Percentiles rank a stretch among this genome's conserved stretches.
Evolutionary conservation across 352 stramenopile genomes (phyloP).

Genomic region (Phytophthora quininea): DNA sequence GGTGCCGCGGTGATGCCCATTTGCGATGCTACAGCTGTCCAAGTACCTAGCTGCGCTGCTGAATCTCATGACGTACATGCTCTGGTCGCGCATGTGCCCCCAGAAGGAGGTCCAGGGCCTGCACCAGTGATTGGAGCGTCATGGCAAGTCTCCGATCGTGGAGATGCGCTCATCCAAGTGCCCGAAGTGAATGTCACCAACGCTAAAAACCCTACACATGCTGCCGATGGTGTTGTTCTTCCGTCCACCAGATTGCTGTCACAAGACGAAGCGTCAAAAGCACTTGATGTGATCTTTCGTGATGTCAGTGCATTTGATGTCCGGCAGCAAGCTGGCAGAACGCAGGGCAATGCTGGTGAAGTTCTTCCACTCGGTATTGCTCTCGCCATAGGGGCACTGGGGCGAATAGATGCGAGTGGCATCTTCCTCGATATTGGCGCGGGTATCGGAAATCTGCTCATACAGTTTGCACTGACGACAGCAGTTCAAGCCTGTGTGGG

Average conservation of each 20-base stretch:
- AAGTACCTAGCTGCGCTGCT: too few species aligned
- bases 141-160: too few species aligned
- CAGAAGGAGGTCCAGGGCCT: too few species aligned
- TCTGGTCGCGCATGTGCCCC: too few species aligned
- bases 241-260: not conserved
- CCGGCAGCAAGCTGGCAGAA: slow-evolving; percentile 1
- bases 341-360: slow-evolving; percentile 1
- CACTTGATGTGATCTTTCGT: slow-evolving; percentile 3
- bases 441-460: slow-evolving; percentile 11
- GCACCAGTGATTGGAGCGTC: too few species aligned
- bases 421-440: slow-evolving; percentile 14
- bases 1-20: too few species aligned
- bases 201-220: not conserved
- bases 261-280: not conserved
- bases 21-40: too few species aligned
- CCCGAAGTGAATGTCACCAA: not conserved
- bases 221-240: not conserved
- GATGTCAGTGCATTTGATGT: not conserved
- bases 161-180: too few species aligned
- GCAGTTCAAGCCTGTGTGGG: not conserved
- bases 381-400: slow-evolving; percentile 1
- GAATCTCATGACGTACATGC: too few species aligned
- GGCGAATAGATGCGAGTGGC: not conserved
- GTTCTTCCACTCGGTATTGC: not conserved
- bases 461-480: slow-evolving; percentile 6